phyloP scores from a whole-genome alignment of 2,329 filamentous ascomycete genomes.

The Fusarium burgessii region DNA sequence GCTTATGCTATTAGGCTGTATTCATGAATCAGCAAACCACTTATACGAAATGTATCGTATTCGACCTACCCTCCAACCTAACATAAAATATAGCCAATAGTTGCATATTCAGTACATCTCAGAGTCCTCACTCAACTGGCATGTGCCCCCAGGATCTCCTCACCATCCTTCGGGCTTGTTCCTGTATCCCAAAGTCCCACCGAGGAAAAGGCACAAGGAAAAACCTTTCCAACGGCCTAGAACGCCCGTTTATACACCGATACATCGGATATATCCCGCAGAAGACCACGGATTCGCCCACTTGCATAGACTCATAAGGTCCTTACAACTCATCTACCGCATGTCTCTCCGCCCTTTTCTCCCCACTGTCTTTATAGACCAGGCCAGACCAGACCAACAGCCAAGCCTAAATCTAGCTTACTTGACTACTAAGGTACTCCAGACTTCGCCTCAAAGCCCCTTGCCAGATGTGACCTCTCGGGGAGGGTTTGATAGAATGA shows the following conservation, averaged over 20 bases:
- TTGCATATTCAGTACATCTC: not conserved
- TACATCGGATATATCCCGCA: constrained; percentile 18
- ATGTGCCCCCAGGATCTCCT: constrained; percentile 13
- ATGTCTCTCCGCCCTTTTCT: constrained; percentile 2
- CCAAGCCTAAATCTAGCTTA: constrained; percentile 20
- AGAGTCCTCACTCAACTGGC: constrained; percentile 10
- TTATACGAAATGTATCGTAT: constrained; percentile 9
- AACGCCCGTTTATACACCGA: constrained; percentile 19
- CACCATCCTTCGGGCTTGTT: constrained; percentile 1
- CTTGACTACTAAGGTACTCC: not conserved
- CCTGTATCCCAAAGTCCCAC: constrained; percentile 26
- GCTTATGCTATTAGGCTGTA: not conserved
- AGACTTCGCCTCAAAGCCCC: constrained; percentile 18
- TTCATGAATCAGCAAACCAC: not conserved
- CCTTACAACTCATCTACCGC: not conserved
- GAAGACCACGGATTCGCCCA: constrained; percentile 23
- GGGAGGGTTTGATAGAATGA: constrained; percentile 3
- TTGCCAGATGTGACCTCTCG: constrained; percentile 10
- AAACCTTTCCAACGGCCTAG: constrained; percentile 14
- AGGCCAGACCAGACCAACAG: constrained; percentile 8
- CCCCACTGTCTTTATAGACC: not conserved
- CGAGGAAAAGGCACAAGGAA: constrained; percentile 9
- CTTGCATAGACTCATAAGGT: constrained; percentile 11
- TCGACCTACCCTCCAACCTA: not conserved
- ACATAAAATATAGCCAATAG: not conserved